A percentile compares a stretch with the other conserved stretches of the same genome.
Conservation (phyloP, 2,329 filamentous ascomycete genomes). For the Emydomyces testavorans region DNA sequence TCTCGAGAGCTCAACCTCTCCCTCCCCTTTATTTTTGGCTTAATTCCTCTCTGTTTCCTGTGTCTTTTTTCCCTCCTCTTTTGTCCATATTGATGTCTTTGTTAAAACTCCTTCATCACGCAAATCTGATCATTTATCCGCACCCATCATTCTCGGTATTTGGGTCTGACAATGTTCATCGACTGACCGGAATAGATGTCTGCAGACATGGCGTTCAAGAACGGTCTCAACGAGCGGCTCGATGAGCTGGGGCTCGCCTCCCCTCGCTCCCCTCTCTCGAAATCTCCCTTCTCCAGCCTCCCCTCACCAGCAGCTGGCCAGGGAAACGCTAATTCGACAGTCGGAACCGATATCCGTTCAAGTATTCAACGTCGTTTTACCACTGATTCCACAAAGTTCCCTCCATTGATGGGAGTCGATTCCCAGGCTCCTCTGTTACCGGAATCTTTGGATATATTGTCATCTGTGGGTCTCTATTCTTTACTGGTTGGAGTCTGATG, state of each 20-base stretch:
- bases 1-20: background rate
- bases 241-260: slow-evolving; percentile 69
- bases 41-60: slow-evolving; percentile 11
- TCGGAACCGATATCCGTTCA: slow-evolving; percentile 59
- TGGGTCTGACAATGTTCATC: slow-evolving; percentile 18
- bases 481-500: slow-evolving; percentile 1
- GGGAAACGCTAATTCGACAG: slow-evolving; percentile 49
- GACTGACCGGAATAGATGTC: slow-evolving; percentile 12
- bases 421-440: slow-evolving; percentile 41
- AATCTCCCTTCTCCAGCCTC: slow-evolving; percentile 61
- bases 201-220: slow-evolving; percentile 49
- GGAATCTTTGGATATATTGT: slow-evolving; percentile 44
- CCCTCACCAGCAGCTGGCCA: slow-evolving; percentile 60
- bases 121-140: background rate
- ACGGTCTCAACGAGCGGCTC: slow-evolving; percentile 54
- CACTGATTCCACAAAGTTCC: slow-evolving; percentile 74
- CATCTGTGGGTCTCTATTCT: slow-evolving; percentile 37
- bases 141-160: background rate
- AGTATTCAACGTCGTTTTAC: slow-evolving; percentile 86
- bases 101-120: slow-evolving; percentile 1
- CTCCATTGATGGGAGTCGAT: slow-evolving; percentile 57
- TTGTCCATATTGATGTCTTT: background rate
- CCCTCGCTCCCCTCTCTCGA: slow-evolving; percentile 66
- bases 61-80: background rate
- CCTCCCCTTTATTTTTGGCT: background rate